Conservation (phyloP, 176 grass and related monocot genomes). For the Thalia dealbata region DNA sequence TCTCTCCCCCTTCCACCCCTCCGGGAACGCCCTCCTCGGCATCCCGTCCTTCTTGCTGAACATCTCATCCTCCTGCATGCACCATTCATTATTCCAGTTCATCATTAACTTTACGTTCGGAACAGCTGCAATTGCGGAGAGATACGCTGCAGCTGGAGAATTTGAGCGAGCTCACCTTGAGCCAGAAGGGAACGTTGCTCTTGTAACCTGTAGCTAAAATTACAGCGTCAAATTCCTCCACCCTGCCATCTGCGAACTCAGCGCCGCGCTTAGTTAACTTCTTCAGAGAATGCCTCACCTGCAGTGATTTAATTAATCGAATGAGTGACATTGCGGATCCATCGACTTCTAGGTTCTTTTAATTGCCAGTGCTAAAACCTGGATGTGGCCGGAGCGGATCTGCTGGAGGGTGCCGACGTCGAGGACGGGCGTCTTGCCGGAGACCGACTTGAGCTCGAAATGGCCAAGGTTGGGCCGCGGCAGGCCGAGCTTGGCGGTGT, state of each 20-base stretch:
- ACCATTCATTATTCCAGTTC: background rate
- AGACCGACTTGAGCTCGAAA: conserved; percentile 9
- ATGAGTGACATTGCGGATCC: too few species aligned
- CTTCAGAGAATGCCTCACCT: conserved; percentile 9
- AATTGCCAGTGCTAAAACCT: too few species aligned
- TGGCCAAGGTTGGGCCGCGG: conserved; percentile 10
- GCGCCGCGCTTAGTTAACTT: background rate
- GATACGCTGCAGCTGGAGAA: too few species aligned
- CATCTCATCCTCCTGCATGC: conserved; percentile 2
- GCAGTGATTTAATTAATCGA: too few species aligned
- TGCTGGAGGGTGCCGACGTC: conserved; percentile 13
- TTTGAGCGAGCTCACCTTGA: conserved; percentile 14
- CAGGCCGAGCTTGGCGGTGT: conserved; percentile 8
- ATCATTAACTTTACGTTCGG: too few species aligned
- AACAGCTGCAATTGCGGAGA: too few species aligned
- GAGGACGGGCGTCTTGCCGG: conserved; percentile 16
- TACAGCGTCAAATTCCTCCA: conserved; percentile 8
- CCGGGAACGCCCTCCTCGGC: conserved; percentile 12
- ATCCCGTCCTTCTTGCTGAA: conserved; percentile 16
- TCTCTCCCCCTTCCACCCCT: conserved; percentile 17
- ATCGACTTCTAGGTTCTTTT: too few species aligned
- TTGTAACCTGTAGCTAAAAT: conserved; percentile 12
- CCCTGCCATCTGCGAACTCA: conserved; percentile 9
- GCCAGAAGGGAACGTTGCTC: conserved; percentile 19
- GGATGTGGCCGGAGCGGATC: conserved; percentile 7